Evolutionary conservation across 345 rosid species (phyloP).

Genomic region (Linum trigynum): DNA sequence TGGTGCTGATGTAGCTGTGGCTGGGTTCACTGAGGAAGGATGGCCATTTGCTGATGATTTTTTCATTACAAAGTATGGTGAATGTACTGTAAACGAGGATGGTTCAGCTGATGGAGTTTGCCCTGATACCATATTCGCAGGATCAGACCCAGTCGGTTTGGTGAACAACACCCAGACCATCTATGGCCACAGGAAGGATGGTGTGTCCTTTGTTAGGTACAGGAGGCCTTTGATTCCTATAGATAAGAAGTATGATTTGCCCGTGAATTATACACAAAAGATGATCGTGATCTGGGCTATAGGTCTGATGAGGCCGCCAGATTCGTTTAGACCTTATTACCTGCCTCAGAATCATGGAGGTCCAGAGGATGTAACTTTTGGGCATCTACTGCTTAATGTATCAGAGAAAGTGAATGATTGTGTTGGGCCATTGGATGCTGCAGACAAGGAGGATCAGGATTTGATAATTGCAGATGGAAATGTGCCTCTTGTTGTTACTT

Average conservation of each 20-base stretch:
- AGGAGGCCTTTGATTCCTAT: constrained; percentile 45
- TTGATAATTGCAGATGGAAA: constrained; percentile 46
- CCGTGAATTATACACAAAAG: constrained; percentile 42
- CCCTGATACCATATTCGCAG: constrained; percentile 63
- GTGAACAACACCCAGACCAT: constrained; percentile 59
- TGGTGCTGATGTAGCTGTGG: constrained; percentile 69
- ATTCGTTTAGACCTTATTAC: constrained; percentile 59
- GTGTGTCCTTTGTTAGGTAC: constrained; percentile 82
- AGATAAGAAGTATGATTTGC: constrained; percentile 67
- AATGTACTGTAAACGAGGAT: constrained; percentile 50
- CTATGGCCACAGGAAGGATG: constrained; percentile 92
- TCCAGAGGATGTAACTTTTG: constrained; percentile 29
- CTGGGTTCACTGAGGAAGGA: constrained; percentile 69
- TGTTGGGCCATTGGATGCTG: constrained; percentile 59
- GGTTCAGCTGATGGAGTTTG: constrained; percentile 72
- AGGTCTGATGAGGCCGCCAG: constrained; percentile 84
- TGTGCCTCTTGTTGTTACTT: constrained; percentile 42
- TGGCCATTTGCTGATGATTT: constrained; percentile 80
- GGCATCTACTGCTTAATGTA: constrained; percentile 41
- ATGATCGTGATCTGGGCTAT: constrained; percentile 81
- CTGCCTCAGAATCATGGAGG: constrained; percentile 86
- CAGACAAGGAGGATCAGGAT: constrained; percentile 63
- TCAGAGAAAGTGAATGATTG: constrained; percentile 42
- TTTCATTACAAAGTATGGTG: constrained; percentile 56
- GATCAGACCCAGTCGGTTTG: constrained; percentile 34